Conservation (phyloP, 768 basidiomycete species). For the Sarcomyxa edulis region DNA sequence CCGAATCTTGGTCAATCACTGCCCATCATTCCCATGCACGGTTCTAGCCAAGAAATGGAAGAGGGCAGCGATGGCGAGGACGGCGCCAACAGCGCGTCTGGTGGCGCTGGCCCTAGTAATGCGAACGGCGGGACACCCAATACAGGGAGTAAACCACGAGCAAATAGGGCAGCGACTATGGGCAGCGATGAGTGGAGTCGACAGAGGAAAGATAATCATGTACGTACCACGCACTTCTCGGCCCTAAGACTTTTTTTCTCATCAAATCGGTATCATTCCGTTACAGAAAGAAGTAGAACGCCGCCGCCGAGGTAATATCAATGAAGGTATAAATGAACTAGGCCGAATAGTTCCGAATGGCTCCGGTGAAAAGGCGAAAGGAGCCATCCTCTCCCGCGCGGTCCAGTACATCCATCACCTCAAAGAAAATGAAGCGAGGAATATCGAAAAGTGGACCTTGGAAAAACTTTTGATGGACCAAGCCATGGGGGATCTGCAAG, state of each 20-base stretch:
- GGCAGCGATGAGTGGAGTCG: constrained; percentile 76
- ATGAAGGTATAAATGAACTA: constrained; percentile 92
- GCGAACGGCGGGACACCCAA: constrained; percentile 21
- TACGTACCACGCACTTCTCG: too few relatives aligned
- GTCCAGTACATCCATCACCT: constrained; percentile 91
- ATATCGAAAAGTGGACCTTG: constrained; percentile 91
- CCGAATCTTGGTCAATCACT: constrained; percentile 53
- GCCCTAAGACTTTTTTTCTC: neutral
- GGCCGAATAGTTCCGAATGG: constrained; percentile 85
- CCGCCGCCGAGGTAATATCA: constrained; percentile 90
- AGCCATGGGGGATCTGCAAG: constrained; percentile 82
- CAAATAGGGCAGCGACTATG: constrained; percentile 55
- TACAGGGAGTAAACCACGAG: constrained; percentile 37
- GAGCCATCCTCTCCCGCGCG: constrained; percentile 81
- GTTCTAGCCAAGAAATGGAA: constrained; percentile 4
- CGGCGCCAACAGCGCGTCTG: constrained; percentile 24
- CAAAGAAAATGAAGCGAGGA: constrained; percentile 85
- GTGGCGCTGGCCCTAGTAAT: constrained; percentile 7
- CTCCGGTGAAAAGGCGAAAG: constrained; percentile 85
- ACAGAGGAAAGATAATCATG: constrained; percentile 80
- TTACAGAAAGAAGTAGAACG: constrained; percentile 96
- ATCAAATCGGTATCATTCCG: neutral
- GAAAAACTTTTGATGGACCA: constrained; percentile 92
- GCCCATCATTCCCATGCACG: constrained; percentile 11
- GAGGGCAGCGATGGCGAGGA: constrained; percentile 13